Percentiles rank a stretch among this genome's conserved stretches.
Evolutionary conservation across 768 basidiomycete genomes (phyloP).

Genomic region (Amanita jacksonii): DNA sequence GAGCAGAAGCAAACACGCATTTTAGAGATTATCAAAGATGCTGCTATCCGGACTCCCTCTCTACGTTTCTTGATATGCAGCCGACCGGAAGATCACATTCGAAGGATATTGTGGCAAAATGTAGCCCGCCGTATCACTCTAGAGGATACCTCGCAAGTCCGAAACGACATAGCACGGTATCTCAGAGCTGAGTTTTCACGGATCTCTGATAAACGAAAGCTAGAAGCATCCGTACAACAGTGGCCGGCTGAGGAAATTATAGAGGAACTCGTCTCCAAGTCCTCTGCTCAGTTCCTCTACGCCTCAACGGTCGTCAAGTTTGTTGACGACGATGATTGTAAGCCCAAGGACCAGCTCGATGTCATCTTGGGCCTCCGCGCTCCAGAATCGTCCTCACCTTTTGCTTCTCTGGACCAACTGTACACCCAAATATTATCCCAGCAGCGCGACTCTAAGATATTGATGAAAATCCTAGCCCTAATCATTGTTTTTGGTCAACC

Average conservation of each 20-base stretch:
- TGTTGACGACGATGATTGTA: conserved; percentile 11
- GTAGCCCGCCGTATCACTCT: too few relatives aligned
- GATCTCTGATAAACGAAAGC: too few relatives aligned
- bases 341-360: conserved; percentile 5
- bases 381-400: not conserved
- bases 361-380: conserved; percentile 1
- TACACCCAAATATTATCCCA: conserved; percentile 9
- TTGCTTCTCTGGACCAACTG: conserved; percentile 12
- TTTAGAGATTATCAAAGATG: too few relatives aligned
- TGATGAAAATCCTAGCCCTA: not conserved
- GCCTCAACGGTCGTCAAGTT: conserved; percentile 19
- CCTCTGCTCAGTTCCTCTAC: conserved; percentile 19
- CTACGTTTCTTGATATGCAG: too few relatives aligned
- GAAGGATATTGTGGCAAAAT: too few relatives aligned
- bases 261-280: conserved; percentile 10
- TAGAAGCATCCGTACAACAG: not conserved
- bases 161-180: too few relatives aligned
- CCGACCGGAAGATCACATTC: too few relatives aligned
- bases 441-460: not conserved
- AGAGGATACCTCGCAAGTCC: too few relatives aligned
- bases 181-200: too few relatives aligned
- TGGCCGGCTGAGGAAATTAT: conserved; percentile 5
- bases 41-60: too few relatives aligned
- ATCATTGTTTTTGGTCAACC: not conserved
- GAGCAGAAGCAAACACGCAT: too few relatives aligned